phyloP scores from a whole-genome alignment of 371 early-diverging fungal species.

The Rhizomucor pusillus region DNA sequence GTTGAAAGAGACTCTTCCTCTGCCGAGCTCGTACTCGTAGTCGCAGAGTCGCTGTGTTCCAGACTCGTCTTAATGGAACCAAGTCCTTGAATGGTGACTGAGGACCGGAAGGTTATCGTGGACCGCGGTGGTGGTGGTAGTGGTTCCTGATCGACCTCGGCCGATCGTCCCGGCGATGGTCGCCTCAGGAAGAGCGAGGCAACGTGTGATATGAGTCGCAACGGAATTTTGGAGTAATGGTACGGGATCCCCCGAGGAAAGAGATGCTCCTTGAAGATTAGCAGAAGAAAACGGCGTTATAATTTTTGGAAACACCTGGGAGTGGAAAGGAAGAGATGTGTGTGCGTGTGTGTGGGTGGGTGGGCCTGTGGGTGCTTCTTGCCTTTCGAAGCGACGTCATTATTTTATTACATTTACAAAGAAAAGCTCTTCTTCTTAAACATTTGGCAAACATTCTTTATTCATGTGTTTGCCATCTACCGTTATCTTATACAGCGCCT shows the following conservation, averaged over 20 bases:
- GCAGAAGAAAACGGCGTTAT: background rate
- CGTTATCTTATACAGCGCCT: too few species aligned
- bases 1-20: conserved; percentile 28
- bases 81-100: conserved; percentile 26
- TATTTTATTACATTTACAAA: background rate
- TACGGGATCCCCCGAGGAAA: background rate
- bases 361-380: background rate
- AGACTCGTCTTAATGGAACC: conserved; percentile 24
- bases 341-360: too few species aligned
- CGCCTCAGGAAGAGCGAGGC: conserved; percentile 28
- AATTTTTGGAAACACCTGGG: background rate
- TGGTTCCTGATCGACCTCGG: conserved; percentile 8
- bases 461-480: too few species aligned
- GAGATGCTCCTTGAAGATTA: background rate
- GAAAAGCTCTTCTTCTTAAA: too few species aligned
- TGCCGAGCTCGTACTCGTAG: conserved; percentile 8
- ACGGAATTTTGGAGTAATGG: conserved; percentile 22
- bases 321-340: too few species aligned
- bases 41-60: conserved; percentile 18
- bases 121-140: conserved; percentile 16
- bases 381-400: background rate
- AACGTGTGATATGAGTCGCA: conserved; percentile 29
- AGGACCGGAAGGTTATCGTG: conserved; percentile 33
- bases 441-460: too few species aligned
- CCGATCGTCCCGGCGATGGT: conserved; percentile 4